Conservation (phyloP, 2,329 filamentous ascomycete genomes). For the Diplodia corticola region DNA sequence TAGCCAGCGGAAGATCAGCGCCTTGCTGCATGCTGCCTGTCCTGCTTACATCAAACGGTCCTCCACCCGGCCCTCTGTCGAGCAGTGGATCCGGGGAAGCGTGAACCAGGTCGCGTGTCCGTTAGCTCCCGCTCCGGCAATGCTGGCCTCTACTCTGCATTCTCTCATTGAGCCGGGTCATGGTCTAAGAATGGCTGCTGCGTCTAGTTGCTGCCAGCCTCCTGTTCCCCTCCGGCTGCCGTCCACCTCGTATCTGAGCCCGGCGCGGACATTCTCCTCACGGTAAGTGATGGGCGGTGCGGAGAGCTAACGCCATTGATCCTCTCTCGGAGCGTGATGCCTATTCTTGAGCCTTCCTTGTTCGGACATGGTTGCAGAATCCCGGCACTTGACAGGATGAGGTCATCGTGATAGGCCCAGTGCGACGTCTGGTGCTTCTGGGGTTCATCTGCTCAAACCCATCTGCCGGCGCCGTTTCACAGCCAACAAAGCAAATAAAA, state of each 20-base stretch:
- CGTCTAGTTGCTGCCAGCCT: background rate
- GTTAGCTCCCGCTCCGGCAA: background rate
- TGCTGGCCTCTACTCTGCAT: background rate
- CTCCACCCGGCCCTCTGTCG: background rate
- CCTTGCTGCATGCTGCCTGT: background rate
- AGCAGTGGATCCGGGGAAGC: background rate
- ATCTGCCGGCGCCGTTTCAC: background rate
- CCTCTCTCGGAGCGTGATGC: background rate
- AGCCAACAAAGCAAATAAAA: background rate
- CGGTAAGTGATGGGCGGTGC: slow-evolving; percentile 11
- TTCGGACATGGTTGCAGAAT: background rate
- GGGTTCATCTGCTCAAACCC: background rate
- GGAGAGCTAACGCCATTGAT: background rate
- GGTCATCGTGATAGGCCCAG: background rate
- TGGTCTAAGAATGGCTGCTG: background rate
- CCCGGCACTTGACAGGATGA: background rate
- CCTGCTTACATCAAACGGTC: slow-evolving; percentile 15
- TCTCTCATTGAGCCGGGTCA: background rate
- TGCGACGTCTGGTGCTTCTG: slow-evolving; percentile 1
- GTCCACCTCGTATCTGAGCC: slow-evolving; percentile 3
- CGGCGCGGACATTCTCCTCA: slow-evolving; percentile 7
- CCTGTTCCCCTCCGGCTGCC: background rate
- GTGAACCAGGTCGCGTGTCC: background rate
- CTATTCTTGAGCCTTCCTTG: background rate
- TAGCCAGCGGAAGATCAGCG: slow-evolving; percentile 9